phyloP scores from a whole-genome alignment of 2,329 filamentous ascomycete species.

The Xylaria sp. region DNA sequence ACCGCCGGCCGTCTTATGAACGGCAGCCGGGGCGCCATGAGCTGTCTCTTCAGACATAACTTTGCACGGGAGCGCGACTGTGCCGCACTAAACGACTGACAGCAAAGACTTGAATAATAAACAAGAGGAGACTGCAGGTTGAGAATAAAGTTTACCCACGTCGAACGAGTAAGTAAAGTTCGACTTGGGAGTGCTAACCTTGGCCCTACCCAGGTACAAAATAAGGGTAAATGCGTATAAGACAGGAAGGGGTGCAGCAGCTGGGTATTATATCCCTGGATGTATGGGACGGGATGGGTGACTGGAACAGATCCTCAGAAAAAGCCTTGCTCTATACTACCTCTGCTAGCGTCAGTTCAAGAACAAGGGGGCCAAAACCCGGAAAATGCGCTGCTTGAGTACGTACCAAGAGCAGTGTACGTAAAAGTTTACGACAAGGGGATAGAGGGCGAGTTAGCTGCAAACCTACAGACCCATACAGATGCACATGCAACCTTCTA shows the following conservation, averaged over 20 bases:
- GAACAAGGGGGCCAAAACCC: constrained; percentile 5
- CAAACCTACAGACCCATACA: constrained; percentile 3
- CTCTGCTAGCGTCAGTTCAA: not conserved
- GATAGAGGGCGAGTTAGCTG: not conserved
- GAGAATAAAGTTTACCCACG: constrained; percentile 10
- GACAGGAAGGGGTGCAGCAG: constrained; percentile 22
- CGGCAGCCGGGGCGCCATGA: constrained; percentile 29
- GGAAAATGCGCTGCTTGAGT: constrained; percentile 7
- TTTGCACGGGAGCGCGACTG: not conserved
- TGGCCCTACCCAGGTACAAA: constrained; percentile 13
- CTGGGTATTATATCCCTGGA: constrained; percentile 32
- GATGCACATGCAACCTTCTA: constrained; percentile 4
- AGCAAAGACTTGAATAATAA: not conserved
- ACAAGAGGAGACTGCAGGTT: constrained; percentile 1
- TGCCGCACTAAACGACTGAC: not conserved
- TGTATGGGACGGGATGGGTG: not conserved
- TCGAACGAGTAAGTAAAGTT: constrained; percentile 1
- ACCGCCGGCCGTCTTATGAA: constrained; percentile 67
- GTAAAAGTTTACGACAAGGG: constrained; percentile 3
- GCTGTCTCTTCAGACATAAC: constrained; percentile 41
- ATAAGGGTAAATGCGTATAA: constrained; percentile 5
- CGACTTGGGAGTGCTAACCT: not conserved
- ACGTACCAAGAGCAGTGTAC: constrained; percentile 10
- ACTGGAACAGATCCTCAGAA: constrained; percentile 9
- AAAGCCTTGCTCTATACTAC: constrained; percentile 16